Evolutionary conservation across 73 alveolate genomes (phyloP).

Genomic region (Symbiodinium natans): DNA sequence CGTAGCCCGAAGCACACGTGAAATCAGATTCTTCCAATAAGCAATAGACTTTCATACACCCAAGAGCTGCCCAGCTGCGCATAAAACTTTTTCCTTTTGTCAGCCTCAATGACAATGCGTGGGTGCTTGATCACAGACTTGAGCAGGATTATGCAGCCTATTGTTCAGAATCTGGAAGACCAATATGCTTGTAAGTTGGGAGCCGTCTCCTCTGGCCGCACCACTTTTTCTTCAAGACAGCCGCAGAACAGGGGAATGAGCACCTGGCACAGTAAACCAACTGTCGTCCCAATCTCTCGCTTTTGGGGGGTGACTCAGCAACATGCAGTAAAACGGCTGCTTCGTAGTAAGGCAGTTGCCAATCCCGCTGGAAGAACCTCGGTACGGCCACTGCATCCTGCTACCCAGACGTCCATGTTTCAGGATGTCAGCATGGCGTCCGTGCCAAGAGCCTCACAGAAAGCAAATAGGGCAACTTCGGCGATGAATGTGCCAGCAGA

Average conservation of each 20-base stretch:
- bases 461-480: conserved; percentile 50
- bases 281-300: neutral
- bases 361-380: conserved; percentile 71
- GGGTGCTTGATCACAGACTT: too few relatives aligned
- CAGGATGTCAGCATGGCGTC: neutral
- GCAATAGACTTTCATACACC: neutral
- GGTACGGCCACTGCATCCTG: neutral
- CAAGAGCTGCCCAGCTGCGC: conserved; percentile 9
- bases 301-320: neutral
- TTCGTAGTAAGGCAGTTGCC: conserved; percentile 23
- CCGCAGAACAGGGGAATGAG: conserved; percentile 55
- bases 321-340: neutral
- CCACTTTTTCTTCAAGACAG: conserved; percentile 66
- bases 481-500: neutral
- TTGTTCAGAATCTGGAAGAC: too few relatives aligned
- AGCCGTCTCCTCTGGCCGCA: conserved; percentile 41
- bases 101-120: conserved; percentile 30
- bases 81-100: conserved; percentile 36
- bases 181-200: neutral
- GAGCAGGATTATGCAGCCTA: neutral
- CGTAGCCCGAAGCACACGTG: neutral
- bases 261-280: neutral
- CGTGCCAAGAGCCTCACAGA: conserved; percentile 19
- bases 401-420: too few relatives aligned
- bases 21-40: neutral